phyloP scores from a whole-genome alignment of 331 rosid genomes.

The Quercus lobata region DNA sequence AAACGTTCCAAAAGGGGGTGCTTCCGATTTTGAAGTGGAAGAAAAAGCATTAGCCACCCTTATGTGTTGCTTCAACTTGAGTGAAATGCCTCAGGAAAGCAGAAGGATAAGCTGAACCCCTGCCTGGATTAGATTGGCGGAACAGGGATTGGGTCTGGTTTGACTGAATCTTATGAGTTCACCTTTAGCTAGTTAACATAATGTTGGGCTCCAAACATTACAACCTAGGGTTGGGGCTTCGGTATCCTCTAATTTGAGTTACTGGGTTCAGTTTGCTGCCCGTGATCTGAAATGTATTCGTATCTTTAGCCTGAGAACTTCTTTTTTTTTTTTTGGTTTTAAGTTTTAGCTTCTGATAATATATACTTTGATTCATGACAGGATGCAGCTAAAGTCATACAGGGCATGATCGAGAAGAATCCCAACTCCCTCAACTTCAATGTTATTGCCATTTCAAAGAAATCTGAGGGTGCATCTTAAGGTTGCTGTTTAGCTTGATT shows the following conservation, averaged over 20 bases:
- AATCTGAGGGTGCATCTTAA: slow-evolving; percentile 21
- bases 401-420: slow-evolving; percentile 61
- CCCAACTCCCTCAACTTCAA: slow-evolving; percentile 72
- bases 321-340: not conserved
- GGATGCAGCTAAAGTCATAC: slow-evolving; percentile 75
- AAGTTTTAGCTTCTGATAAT: not conserved
- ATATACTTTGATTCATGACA: slow-evolving; percentile 20
- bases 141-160: not conserved
- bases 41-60: too few species aligned
- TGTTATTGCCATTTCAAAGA: slow-evolving; percentile 73
- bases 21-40: not conserved
- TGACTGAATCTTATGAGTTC: not conserved
- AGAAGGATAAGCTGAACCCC: not conserved
- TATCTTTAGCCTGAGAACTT: not conserved
- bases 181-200: not conserved
- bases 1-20: not conserved
- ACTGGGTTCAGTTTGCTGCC: not conserved
- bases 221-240: not conserved
- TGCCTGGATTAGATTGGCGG: not conserved
- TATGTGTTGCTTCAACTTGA: not conserved
- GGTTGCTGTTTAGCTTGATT: not conserved
- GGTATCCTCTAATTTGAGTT: not conserved
- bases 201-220: not conserved
- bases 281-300: not conserved
- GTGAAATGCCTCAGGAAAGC: not conserved